A percentile compares a stretch with the other conserved stretches of the same genome.
These are phyloP conservation scores for Alternaria burnsii DNA, from an alignment of 2,329 filamentous ascomycete genomes.

Conservation along the genomic window DNA sequence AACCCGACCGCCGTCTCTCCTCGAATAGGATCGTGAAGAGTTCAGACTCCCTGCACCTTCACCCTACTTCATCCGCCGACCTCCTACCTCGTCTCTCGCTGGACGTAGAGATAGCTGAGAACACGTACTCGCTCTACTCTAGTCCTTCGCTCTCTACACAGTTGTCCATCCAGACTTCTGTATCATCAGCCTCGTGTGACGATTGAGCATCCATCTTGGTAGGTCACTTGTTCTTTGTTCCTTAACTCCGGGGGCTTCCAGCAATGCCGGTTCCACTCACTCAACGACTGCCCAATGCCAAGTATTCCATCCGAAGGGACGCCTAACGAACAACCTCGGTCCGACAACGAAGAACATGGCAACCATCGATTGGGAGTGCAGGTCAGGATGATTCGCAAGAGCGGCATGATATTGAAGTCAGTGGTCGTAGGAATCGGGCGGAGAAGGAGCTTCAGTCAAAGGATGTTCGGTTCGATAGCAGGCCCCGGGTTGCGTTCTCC, in stretches of 20 bases:
- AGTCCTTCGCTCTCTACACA: conserved; percentile 54
- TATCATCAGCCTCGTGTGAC: conserved; percentile 41
- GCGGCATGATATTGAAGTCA: conserved; percentile 1
- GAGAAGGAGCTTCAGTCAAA: conserved; percentile 13
- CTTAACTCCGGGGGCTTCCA: conserved; percentile 10
- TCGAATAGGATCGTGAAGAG: conserved; percentile 46
- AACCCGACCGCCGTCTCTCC: conserved; percentile 48
- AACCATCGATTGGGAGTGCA: neutral
- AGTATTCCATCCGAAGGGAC: conserved; percentile 2
- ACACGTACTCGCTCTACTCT: conserved; percentile 33
- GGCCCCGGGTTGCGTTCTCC: conserved; percentile 17
- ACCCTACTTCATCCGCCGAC: conserved; percentile 30
- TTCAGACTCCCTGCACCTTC: conserved; percentile 43
- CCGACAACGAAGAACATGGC: neutral
- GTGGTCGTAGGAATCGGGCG: neutral
- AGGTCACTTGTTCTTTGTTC: conserved; percentile 30
- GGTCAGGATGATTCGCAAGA: conserved; percentile 1
- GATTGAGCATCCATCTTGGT: conserved; percentile 28
- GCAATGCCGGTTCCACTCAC: conserved; percentile 8
- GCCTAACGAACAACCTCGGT: neutral
- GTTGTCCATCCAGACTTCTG: conserved; percentile 36
- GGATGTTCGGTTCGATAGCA: conserved; percentile 17
- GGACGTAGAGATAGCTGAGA: conserved; percentile 43
- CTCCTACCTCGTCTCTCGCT: conserved; percentile 35
- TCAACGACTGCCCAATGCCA: neutral